phyloP scores from a whole-genome alignment of 306 rosid species.

The Psophocarpus tetragonolobus region DNA sequence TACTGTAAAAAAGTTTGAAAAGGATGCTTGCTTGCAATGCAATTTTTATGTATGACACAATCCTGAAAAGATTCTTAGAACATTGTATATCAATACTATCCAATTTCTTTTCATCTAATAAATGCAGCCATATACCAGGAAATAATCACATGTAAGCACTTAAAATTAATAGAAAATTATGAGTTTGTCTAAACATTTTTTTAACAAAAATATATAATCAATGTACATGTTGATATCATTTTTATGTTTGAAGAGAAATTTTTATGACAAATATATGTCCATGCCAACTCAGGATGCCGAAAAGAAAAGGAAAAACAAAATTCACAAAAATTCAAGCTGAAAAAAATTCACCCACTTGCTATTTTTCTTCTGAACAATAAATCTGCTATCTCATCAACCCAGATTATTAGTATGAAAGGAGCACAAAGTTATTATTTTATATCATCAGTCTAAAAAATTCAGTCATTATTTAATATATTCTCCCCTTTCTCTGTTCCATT shows the following conservation, averaged over 20 bases:
- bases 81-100: not conserved
- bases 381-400: not conserved
- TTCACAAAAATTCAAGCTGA: not conserved
- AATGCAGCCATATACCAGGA: not conserved
- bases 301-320: not conserved
- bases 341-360: not conserved
- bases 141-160: not conserved
- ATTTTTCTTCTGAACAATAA: not conserved
- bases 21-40: not conserved
- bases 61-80: not conserved
- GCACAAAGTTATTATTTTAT: not conserved
- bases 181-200: slow-evolving; percentile 7
- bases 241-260: not conserved
- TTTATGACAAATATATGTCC: not conserved
- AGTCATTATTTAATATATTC: not conserved
- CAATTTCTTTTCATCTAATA: slow-evolving; percentile 7
- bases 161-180: not conserved
- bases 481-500: not conserved
- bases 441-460: not conserved
- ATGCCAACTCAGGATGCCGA: not conserved
- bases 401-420: not conserved
- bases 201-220: not conserved
- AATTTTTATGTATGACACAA: not conserved
- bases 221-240: not conserved
- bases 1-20: not conserved